Evolutionary conservation across 495 filamentous ascomycete species (phyloP).

Genomic region (Hypomontagnella monticulosa): DNA sequence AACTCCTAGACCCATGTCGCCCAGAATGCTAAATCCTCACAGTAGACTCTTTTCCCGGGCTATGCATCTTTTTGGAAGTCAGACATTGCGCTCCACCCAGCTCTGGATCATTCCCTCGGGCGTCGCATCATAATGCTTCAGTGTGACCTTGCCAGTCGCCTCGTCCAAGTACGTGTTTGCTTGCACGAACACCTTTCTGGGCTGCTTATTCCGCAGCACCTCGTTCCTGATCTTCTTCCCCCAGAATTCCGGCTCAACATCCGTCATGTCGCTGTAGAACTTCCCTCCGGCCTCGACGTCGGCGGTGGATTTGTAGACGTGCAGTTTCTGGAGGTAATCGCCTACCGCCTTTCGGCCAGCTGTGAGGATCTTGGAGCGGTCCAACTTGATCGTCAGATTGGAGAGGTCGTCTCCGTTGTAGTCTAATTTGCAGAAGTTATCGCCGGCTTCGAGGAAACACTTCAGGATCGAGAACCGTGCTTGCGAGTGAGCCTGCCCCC

Average conservation of each 20-base stretch:
- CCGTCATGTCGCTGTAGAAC: conserved; percentile 84
- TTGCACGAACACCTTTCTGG: conserved; percentile 95
- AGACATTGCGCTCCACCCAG: conserved; percentile 71
- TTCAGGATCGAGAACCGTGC: conserved; percentile 92
- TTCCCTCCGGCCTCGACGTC: conserved; percentile 78
- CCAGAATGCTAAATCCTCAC: conserved; percentile 22
- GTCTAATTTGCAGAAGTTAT: conserved; percentile 82
- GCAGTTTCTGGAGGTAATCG: conserved; percentile 88
- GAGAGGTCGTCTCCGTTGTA: conserved; percentile 78
- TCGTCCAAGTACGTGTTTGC: conserved; percentile 81
- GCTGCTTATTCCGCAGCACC: conserved; percentile 86
- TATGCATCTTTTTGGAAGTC: conserved; percentile 9
- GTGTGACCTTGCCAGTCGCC: conserved; percentile 72
- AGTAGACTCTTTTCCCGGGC: conserved; percentile 20
- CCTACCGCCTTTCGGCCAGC: conserved; percentile 77
- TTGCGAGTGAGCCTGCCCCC: conserved; percentile 96
- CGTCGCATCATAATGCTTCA: conserved; percentile 91
- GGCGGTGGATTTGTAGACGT: conserved; percentile 91
- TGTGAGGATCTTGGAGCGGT: conserved; percentile 81
- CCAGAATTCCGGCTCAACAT: conserved; percentile 82
- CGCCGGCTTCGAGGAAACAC: conserved; percentile 85
- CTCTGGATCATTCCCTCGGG: conserved; percentile 89
- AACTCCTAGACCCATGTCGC: not conserved
- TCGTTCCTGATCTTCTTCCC: conserved; percentile 76
- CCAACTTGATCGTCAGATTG: conserved; percentile 81